phyloP scores from a whole-genome alignment of 495 filamentous ascomycete species.

The Trichocladium uniseriatum region DNA sequence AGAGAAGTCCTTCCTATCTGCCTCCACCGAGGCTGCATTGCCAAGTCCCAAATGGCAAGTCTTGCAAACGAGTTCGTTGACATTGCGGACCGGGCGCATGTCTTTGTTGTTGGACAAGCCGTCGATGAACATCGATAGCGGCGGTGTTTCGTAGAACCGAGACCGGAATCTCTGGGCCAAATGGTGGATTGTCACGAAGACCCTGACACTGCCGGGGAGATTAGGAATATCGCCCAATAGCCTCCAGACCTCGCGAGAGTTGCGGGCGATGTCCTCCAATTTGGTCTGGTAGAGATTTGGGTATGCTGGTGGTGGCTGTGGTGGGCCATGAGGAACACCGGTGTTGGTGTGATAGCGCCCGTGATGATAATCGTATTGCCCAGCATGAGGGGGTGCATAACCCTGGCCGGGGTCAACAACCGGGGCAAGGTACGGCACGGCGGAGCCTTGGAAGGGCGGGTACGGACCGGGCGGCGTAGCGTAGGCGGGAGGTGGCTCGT shows the following conservation, averaged over 20 bases:
- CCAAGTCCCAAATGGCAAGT: slow-evolving; percentile 40
- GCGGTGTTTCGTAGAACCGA: slow-evolving; percentile 46
- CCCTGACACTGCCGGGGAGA: slow-evolving; percentile 50
- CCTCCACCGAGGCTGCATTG: slow-evolving; percentile 24
- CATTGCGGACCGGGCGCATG: slow-evolving; percentile 58
- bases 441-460: slow-evolving; percentile 17
- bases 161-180: slow-evolving; percentile 43
- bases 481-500: slow-evolving; percentile 21
- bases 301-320: slow-evolving; percentile 14
- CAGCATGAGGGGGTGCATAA: slow-evolving; percentile 15
- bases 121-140: slow-evolving; percentile 54
- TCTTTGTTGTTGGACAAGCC: slow-evolving; percentile 54
- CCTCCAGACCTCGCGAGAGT: slow-evolving; percentile 55
- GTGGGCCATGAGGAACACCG: slow-evolving; percentile 11
- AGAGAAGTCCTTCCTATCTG: slow-evolving; percentile 46
- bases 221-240: slow-evolving; percentile 50
- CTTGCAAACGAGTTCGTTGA: slow-evolving; percentile 57
- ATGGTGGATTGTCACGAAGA: slow-evolving; percentile 57
- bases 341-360: slow-evolving; percentile 15
- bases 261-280: slow-evolving; percentile 49
- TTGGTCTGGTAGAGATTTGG: slow-evolving; percentile 38
- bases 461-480: slow-evolving; percentile 17
- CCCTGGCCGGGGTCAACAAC: slow-evolving; percentile 12
- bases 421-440: slow-evolving; percentile 15
- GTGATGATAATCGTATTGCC: slow-evolving; percentile 22